These are phyloP conservation scores for Flaveria floridana DNA, from an alignment of 140 eudicot genomes.

Conservation along the genomic window DNA sequence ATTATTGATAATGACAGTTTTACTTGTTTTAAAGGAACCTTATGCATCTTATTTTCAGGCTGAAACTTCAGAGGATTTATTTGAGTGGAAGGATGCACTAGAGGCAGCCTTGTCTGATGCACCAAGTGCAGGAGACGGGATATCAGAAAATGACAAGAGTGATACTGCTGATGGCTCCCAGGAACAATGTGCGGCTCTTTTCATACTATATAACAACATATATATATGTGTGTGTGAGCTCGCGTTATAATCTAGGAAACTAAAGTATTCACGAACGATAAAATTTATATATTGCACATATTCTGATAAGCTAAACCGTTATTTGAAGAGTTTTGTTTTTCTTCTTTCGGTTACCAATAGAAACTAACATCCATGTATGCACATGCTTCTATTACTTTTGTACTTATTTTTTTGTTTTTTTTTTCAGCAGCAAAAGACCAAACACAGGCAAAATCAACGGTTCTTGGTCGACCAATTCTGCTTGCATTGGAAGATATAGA, in stretches of 20 bases:
- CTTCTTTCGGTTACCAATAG: neutral
- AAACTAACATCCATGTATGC: neutral
- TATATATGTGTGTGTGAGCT: too few relatives aligned
- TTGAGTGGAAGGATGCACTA: conserved; percentile 85
- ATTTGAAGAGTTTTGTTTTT: neutral
- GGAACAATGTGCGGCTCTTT: conserved; percentile 58
- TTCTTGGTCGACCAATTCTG: conserved; percentile 83
- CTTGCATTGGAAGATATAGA: conserved; percentile 94
- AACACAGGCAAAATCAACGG: conserved; percentile 58
- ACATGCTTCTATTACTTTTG: neutral
- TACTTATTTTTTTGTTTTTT: neutral
- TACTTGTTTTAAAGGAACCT: neutral
- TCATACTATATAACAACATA: neutral
- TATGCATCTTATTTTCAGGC: conserved; percentile 50
- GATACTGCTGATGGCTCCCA: conserved; percentile 50
- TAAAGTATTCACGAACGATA: neutral
- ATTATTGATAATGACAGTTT: neutral
- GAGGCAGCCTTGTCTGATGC: conserved; percentile 86
- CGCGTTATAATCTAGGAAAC: neutral
- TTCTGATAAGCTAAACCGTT: neutral
- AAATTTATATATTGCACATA: neutral
- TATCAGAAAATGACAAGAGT: conserved; percentile 52
- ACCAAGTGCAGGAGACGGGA: conserved; percentile 68
- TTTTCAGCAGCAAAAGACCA: conserved; percentile 55
- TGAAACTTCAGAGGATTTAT: conserved; percentile 77